Conservation (phyloP, 2,329 filamentous ascomycete species). For the Trichoderma koningii region DNA sequence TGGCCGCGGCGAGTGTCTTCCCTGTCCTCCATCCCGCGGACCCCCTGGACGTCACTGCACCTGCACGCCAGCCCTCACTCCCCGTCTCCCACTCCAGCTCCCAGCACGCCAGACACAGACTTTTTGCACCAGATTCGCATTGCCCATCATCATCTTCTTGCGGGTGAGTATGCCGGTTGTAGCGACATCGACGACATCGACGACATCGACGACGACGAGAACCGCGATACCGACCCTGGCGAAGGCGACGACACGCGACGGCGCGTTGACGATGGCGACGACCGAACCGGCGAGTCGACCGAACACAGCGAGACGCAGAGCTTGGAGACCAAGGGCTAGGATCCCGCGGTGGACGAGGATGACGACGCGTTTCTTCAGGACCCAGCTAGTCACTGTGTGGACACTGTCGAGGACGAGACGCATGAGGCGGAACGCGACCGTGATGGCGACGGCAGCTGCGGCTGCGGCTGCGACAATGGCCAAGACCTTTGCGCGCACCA, state of each 20-base stretch:
- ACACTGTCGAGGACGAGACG: not conserved
- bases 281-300: not conserved
- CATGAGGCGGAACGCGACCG: not conserved
- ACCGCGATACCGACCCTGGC: conserved; percentile 35
- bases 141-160: conserved; percentile 48
- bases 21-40: conserved; percentile 39
- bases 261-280: not conserved
- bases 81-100: conserved; percentile 32
- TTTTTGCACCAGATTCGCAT: conserved; percentile 10
- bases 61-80: conserved; percentile 29
- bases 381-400: not conserved
- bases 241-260: conserved; percentile 33
- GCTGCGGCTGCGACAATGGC: conserved; percentile 31
- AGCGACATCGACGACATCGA: conserved; percentile 19
- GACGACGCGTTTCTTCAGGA: not conserved
- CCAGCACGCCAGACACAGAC: conserved; percentile 28
- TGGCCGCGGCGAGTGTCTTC: conserved; percentile 51
- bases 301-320: not conserved
- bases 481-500: conserved; percentile 22
- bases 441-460: conserved; percentile 30
- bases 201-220: conserved; percentile 25
- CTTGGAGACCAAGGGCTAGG: conserved; percentile 25
- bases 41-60: conserved; percentile 38
- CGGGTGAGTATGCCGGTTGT: conserved; percentile 36
- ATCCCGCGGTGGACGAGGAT: conserved; percentile 22